Evolutionary conservation across 1,139 yeast species (phyloP).

Genomic region (Kurtzmaniella quercitrusa): DNA sequence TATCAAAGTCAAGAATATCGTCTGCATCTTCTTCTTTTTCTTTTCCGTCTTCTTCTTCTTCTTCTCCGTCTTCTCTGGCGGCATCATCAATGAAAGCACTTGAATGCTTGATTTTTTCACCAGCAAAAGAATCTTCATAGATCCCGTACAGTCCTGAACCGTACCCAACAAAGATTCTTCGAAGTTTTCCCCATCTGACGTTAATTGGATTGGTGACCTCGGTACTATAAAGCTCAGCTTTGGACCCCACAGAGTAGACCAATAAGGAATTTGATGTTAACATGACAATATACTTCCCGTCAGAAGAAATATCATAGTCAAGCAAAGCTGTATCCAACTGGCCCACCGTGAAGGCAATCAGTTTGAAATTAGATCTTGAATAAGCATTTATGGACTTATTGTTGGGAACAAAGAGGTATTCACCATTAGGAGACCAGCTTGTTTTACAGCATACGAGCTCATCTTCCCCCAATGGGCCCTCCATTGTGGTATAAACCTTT

Average conservation of each 20-base stretch:
- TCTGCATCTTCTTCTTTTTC: constrained; percentile 20
- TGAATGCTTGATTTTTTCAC: constrained; percentile 9
- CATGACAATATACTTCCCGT: constrained; percentile 52
- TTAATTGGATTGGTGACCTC: constrained; percentile 9
- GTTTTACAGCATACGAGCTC: constrained; percentile 34
- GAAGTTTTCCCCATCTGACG: constrained; percentile 22
- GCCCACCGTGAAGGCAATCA: constrained; percentile 9
- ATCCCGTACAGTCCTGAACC: constrained; percentile 45
- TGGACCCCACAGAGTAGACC: neutral
- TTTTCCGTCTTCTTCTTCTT: too few relatives aligned
- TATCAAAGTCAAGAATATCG: constrained; percentile 12
- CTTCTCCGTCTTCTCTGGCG: constrained; percentile 19
- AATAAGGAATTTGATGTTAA: neutral
- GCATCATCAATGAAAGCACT: constrained; percentile 13
- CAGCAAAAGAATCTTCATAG: constrained; percentile 11
- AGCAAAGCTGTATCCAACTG: constrained; percentile 33
- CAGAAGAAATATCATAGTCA: constrained; percentile 57
- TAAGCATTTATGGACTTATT: constrained; percentile 25
- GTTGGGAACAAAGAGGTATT: constrained; percentile 44
- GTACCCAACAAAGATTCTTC: constrained; percentile 44
- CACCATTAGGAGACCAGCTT: constrained; percentile 48
- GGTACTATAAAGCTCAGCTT: neutral
- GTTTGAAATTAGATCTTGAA: constrained; percentile 22
- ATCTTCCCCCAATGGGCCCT: constrained; percentile 29
- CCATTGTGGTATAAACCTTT: constrained; percentile 34